Conservation (phyloP, 192 early-diverging fungal genomes). For the Umbelopsis sp. region DNA sequence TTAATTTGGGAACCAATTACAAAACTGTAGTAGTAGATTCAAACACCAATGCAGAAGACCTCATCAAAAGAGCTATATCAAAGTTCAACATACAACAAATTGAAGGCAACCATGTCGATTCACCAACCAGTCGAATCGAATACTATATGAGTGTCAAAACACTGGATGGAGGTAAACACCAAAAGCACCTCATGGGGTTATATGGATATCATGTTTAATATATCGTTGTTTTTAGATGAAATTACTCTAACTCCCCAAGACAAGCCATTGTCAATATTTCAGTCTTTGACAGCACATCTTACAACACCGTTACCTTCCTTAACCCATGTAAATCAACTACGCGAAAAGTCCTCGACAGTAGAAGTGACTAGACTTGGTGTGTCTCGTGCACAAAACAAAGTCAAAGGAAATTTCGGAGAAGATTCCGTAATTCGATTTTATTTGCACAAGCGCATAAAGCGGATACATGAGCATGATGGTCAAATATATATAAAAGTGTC, state of each 20-base stretch:
- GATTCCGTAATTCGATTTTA: conserved; percentile 53
- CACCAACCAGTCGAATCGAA: conserved; percentile 27
- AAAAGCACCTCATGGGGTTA: neutral
- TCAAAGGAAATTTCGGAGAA: conserved; percentile 33
- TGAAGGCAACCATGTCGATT: conserved; percentile 39
- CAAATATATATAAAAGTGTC: conserved; percentile 43
- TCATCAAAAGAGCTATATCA: conserved; percentile 52
- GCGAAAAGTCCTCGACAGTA: conserved; percentile 23
- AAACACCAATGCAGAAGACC: conserved; percentile 48
- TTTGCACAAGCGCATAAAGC: conserved; percentile 51
- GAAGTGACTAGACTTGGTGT: conserved; percentile 38
- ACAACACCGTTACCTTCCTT: conserved; percentile 56
- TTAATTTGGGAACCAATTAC: conserved; percentile 55
- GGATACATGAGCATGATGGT: conserved; percentile 34
- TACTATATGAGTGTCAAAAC: conserved; percentile 58
- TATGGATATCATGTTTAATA: neutral
- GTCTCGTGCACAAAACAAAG: conserved; percentile 26
- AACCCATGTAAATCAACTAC: conserved; percentile 36
- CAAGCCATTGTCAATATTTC: conserved; percentile 57
- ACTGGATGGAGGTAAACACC: conserved; percentile 50
- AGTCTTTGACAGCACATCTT: conserved; percentile 51
- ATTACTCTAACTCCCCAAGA: conserved; percentile 51
- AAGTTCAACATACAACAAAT: conserved; percentile 55
- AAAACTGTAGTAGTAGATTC: conserved; percentile 54
- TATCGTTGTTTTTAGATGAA: conserved; percentile 39